Evolutionary conservation across 2,329 filamentous ascomycete genomes (phyloP), one percentile per base, ranked within the genome.

Genomic region (Albophoma yamanashiensis): DNA sequence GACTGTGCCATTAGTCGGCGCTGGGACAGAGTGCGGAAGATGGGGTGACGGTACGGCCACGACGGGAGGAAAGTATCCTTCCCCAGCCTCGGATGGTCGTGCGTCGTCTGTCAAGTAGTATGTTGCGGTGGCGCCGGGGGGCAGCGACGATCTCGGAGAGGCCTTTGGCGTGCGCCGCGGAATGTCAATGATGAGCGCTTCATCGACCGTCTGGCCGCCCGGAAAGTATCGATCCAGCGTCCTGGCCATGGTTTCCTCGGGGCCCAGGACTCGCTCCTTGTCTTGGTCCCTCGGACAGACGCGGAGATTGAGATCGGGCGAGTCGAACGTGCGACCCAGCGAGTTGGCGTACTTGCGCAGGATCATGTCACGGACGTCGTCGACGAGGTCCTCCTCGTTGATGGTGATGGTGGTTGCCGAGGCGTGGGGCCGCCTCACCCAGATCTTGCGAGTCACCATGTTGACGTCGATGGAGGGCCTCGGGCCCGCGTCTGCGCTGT

Each of bases 311-410:
- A 99, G 83, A 73, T 99, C 94, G 15, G 94, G 94, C 14, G 94
- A 83, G 75, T 99, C 94, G 73, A 92, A 97, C 58, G 83, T 89
- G 67, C 87, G 87, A 57, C 93, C 93, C 34, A 99, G 80, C 17
- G 92, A 95, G 75, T 99, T 97, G 67, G 87, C 86, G 73, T 97
- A 99, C 78, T 97, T 97, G 69, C 85, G 86, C 67, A 97, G 78
- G 60, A 97, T 94, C 79, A 91, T 85, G 67, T 97, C 94, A 67
- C 93, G 89, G 63, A 96, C 88, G 74, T 97, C 93, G 73, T 99
- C 94, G 60, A 97, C 92, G 67, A 97, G 77, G 70, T 96, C 92
- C 68, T 95, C 91, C 68, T 96, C 89, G 66, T 85, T 82, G 67
- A 96, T 89, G 62, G 88, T 86, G 59, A 99, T 88, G 68, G 94